These are phyloP conservation scores for Kwoniella sp. DNA, from an alignment of 768 basidiomycete genomes.

Conservation along the genomic window DNA sequence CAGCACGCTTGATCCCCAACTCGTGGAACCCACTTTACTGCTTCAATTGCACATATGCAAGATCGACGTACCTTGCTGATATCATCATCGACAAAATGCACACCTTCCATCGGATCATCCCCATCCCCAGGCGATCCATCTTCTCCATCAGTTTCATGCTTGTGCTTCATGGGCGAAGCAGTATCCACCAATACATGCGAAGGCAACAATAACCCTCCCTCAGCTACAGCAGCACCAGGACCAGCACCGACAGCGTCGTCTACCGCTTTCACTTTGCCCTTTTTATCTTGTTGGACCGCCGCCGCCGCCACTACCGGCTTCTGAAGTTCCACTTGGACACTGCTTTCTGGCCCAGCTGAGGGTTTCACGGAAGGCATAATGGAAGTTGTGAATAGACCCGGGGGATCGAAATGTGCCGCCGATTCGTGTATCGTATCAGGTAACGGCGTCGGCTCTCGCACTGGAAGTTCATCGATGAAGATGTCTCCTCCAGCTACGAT, in stretches of 20 bases:
- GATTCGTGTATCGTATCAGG: conserved; percentile 6
- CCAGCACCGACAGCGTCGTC: background rate
- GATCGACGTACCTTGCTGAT: conserved; percentile 36
- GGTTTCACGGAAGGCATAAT: conserved; percentile 18
- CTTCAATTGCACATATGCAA: no score
- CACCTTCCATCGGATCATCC: conserved; percentile 39
- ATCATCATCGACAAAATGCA: conserved; percentile 47
- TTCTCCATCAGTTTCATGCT: conserved; percentile 9
- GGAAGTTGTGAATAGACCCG: conserved; percentile 22
- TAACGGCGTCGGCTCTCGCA: background rate
- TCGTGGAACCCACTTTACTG: no score
- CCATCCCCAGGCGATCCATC: conserved; percentile 2
- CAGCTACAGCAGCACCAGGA: background rate
- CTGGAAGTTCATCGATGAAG: conserved; percentile 21
- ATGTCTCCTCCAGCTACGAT: conserved; percentile 6
- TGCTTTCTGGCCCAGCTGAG: background rate
- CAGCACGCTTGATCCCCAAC: no score
- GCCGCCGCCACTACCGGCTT: conserved; percentile 8
- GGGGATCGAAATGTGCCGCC: conserved; percentile 25
- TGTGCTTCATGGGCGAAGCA: background rate
- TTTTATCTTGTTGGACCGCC: background rate
- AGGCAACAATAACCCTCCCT: conserved; percentile 29
- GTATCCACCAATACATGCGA: conserved; percentile 37
- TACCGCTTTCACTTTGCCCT: conserved; percentile 1
- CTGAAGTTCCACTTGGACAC: conserved; percentile 4